These are phyloP conservation scores for Cyclocybe aegerita DNA, from an alignment of 768 basidiomycete species.

Conservation along the genomic window DNA sequence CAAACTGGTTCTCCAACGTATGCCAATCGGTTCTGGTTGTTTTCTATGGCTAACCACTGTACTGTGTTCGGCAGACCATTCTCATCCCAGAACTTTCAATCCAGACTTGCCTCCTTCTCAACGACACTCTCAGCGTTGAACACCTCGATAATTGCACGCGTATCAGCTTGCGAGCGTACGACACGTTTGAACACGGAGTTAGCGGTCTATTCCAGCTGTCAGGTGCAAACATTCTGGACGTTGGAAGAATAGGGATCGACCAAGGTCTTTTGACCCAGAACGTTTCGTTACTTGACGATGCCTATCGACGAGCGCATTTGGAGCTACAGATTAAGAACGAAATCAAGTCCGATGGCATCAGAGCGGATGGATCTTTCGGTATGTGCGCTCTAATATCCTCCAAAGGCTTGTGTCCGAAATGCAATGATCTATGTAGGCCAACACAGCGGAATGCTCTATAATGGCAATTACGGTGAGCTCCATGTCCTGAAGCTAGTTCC, in stretches of 20 bases:
- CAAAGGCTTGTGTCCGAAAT: background rate
- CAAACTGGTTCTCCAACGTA: constrained; percentile 66
- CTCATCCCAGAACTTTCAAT: constrained; percentile 59
- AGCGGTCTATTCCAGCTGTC: constrained; percentile 49
- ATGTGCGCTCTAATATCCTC: constrained; percentile 1
- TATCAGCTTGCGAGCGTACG: constrained; percentile 54
- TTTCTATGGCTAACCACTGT: background rate
- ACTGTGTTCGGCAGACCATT: constrained; percentile 42
- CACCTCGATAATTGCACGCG: constrained; percentile 46
- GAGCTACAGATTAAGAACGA: constrained; percentile 51
- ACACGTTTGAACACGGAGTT: constrained; percentile 39
- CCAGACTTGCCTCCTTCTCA: constrained; percentile 57
- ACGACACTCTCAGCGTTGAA: constrained; percentile 39
- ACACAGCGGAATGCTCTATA: constrained; percentile 69
- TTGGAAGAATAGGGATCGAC: constrained; percentile 63
- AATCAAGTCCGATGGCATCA: constrained; percentile 59
- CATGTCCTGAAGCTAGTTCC: background rate
- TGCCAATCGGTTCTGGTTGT: constrained; percentile 10
- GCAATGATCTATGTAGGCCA: constrained; percentile 32
- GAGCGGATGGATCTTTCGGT: constrained; percentile 51
- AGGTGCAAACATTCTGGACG: constrained; percentile 67
- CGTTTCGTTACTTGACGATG: constrained; percentile 43
- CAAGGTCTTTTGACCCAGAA: constrained; percentile 42
- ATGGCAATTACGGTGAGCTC: constrained; percentile 63
- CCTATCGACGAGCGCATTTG: constrained; percentile 48